Evolutionary conservation across 1,284 basidiomycete genomes (phyloP).

Genomic region (Erythrobasidium hasegawianum): DNA sequence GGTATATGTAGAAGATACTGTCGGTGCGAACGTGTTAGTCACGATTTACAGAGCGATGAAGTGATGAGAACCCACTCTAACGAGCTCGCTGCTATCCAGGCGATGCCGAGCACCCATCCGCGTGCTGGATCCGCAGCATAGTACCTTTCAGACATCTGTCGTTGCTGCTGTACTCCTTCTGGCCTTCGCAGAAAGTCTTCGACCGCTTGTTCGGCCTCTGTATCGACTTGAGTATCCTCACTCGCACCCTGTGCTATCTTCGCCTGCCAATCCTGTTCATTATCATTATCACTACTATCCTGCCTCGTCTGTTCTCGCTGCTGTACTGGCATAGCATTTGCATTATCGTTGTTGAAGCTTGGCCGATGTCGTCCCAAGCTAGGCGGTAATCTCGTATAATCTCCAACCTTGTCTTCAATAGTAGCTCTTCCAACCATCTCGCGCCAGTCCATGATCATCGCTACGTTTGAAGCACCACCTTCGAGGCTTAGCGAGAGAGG

Average conservation of each 20-base stretch:
- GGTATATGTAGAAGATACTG: conserved; percentile 83
- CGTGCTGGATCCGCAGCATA: conserved; percentile 59
- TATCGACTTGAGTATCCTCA: neutral
- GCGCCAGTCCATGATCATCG: conserved; percentile 96
- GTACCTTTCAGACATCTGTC: conserved; percentile 42
- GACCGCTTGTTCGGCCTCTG: conserved; percentile 1
- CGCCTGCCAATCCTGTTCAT: neutral
- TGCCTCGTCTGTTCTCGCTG: neutral
- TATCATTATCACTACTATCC: neutral
- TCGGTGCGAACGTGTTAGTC: neutral
- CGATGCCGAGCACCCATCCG: conserved; percentile 79
- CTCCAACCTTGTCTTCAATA: conserved; percentile 47
- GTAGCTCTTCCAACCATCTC: conserved; percentile 82
- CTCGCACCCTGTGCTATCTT: neutral
- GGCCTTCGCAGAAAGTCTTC: conserved; percentile 15
- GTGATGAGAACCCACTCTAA: conserved; percentile 65
- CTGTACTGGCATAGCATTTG: too few relatives aligned
- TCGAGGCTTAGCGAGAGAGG: conserved; percentile 71
- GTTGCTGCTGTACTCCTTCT: conserved; percentile 9
- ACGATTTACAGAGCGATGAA: neutral
- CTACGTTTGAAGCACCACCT: conserved; percentile 77
- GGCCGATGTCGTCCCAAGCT: conserved; percentile 46
- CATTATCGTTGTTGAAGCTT: neutral
- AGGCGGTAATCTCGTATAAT: conserved; percentile 33
- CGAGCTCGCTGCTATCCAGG: conserved; percentile 72